phyloP scores from a whole-genome alignment of 2,329 filamentous ascomycete species.

The Tolypocladium guangdongense region DNA sequence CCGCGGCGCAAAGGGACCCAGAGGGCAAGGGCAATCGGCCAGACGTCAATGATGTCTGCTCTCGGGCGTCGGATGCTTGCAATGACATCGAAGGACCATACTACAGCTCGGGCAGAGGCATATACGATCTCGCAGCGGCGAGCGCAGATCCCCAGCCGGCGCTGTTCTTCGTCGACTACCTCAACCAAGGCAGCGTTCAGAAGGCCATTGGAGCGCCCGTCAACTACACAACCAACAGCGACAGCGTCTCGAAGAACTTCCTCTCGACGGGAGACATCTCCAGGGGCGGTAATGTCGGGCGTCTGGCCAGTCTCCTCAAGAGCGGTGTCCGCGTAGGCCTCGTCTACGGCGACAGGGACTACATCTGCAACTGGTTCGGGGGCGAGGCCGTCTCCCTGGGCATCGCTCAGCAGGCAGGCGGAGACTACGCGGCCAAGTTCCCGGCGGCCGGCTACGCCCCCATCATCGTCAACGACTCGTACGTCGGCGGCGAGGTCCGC shows the following conservation, averaged over 20 bases:
- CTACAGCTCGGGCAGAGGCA: conserved; percentile 41
- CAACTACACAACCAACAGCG: conserved; percentile 44
- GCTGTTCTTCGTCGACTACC: conserved; percentile 48
- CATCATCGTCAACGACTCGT: conserved; percentile 56
- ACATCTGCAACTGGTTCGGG: conserved; percentile 59
- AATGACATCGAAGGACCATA: conserved; percentile 47
- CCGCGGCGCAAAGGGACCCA: conserved; percentile 27
- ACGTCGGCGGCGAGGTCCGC: conserved; percentile 61
- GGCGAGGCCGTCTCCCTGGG: conserved; percentile 61
- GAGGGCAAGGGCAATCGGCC: conserved; percentile 26
- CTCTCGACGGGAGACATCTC: conserved; percentile 47
- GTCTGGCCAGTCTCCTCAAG: conserved; percentile 49
- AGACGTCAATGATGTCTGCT: conserved; percentile 35
- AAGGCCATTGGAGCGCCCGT: conserved; percentile 50
- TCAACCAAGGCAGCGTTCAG: conserved; percentile 49
- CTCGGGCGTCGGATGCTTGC: conserved; percentile 31
- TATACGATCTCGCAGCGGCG: conserved; percentile 51
- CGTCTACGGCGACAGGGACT: conserved; percentile 57
- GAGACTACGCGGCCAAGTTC: conserved; percentile 44
- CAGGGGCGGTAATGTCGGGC: conserved; percentile 47
- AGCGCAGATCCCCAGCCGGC: conserved; percentile 51
- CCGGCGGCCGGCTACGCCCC: conserved; percentile 58
- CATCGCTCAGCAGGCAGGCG: conserved; percentile 38
- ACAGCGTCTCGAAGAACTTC: conserved; percentile 35
- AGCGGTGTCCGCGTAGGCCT: conserved; percentile 58